Percentiles rank a stretch among this genome's conserved stretches.
Conservation (phyloP, 768 basidiomycete genomes). For the Megacollybia marginata region DNA sequence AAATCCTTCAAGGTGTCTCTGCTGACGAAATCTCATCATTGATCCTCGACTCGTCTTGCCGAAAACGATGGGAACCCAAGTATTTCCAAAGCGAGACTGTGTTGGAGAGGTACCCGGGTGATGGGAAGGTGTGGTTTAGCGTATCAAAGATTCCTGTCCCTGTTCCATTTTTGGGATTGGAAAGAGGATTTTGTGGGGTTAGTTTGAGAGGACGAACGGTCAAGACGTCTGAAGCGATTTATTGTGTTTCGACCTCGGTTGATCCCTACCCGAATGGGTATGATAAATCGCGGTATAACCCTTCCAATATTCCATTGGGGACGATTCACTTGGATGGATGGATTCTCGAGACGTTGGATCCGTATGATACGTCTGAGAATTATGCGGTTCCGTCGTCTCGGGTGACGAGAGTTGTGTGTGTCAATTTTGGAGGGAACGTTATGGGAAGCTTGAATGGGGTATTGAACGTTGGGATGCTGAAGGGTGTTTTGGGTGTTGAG, state of each 20-base stretch:
- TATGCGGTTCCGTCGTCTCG: conserved; percentile 91
- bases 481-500: conserved; percentile 69
- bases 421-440: conserved; percentile 82
- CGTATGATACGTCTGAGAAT: conserved; percentile 80
- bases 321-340: conserved; percentile 87
- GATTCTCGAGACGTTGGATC: conserved; percentile 94
- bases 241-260: conserved; percentile 80
- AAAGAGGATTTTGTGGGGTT: conserved; percentile 24
- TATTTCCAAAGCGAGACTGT: conserved; percentile 55
- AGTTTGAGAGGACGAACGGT: conserved; percentile 24
- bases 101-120: conserved; percentile 74
- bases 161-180: conserved; percentile 77
- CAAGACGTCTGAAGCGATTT: conserved; percentile 46
- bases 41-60: conserved; percentile 60
- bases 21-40: conserved; percentile 84
- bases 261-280: conserved; percentile 59
- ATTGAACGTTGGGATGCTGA: conserved; percentile 73
- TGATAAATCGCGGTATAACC: conserved; percentile 65
- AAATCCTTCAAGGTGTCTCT: conserved; percentile 88
- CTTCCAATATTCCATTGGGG: conserved; percentile 66
- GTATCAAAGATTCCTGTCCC: conserved; percentile 42
- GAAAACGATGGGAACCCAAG: conserved; percentile 83
- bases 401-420: conserved; percentile 76
- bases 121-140: conserved; percentile 63
- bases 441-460: conserved; percentile 81